Conservation (phyloP, 192 early-diverging fungal genomes). For the Backusella luteola region DNA sequence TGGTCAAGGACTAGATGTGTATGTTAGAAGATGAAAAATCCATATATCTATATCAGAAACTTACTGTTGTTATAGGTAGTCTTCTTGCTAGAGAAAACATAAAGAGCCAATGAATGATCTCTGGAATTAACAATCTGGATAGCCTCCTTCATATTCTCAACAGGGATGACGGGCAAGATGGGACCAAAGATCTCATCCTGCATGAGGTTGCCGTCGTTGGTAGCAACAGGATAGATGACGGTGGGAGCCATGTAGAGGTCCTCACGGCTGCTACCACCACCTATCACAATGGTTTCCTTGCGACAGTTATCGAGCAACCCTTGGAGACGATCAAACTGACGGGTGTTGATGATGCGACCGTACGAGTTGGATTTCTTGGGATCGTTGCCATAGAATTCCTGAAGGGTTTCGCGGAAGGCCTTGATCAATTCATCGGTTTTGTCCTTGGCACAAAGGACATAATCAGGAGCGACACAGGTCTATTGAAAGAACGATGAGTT, state of each 20-base stretch:
- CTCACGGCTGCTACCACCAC: constrained; percentile 43
- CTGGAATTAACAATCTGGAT: constrained; percentile 29
- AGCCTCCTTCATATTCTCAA: constrained; percentile 35
- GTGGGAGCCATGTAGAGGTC: constrained; percentile 60
- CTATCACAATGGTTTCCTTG: constrained; percentile 41
- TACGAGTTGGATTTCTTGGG: constrained; percentile 53
- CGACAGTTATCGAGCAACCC: constrained; percentile 44
- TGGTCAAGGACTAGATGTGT: constrained; percentile 26
- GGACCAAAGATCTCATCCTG: constrained; percentile 71
- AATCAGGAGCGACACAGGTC: constrained; percentile 88
- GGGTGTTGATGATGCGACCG: constrained; percentile 68
- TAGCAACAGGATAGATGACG: constrained; percentile 47
- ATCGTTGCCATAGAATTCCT: constrained; percentile 51
- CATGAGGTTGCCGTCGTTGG: constrained; percentile 41
- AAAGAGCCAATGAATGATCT: constrained; percentile 28
- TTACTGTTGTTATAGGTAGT: constrained; percentile 24
- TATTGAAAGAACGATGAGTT: constrained; percentile 28
- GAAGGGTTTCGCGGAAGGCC: constrained; percentile 45
- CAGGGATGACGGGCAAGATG: constrained; percentile 53
- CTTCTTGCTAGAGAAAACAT: constrained; percentile 29
- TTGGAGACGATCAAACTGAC: constrained; percentile 72
- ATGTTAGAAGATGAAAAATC: background rate
- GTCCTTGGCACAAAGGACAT: constrained; percentile 66
- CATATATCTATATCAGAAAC: constrained; percentile 36
- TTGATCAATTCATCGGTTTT: constrained; percentile 57